These are phyloP conservation scores for Heritiera fomes DNA, from an alignment of 345 rosid species.

Conservation along the genomic window DNA sequence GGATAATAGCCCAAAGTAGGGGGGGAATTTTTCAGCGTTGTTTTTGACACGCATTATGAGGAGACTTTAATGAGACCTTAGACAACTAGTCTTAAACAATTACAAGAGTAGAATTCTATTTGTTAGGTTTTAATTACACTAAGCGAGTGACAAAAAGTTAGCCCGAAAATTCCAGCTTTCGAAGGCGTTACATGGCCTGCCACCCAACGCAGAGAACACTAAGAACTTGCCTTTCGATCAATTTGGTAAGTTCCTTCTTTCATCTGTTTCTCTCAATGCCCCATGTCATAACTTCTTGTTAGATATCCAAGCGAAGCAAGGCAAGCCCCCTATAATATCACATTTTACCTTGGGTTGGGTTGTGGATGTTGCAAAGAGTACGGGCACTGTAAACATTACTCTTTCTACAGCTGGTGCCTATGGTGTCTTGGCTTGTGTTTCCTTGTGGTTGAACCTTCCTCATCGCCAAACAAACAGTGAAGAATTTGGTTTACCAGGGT, in stretches of 20 bases:
- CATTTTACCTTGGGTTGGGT: constrained; percentile 41
- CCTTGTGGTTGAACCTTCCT: constrained; percentile 31
- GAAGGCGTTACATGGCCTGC: constrained; percentile 30
- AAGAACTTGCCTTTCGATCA: constrained; percentile 37
- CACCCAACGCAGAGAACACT: constrained; percentile 38
- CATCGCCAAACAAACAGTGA: constrained; percentile 28
- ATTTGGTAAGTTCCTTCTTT: constrained; percentile 11
- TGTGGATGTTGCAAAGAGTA: constrained; percentile 31
- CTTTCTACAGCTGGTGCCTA: constrained; percentile 44
- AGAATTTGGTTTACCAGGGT: constrained; percentile 41
- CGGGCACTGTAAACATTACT: constrained; percentile 29
- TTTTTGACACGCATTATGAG: too few relatives aligned
- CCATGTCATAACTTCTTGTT: constrained; percentile 34
- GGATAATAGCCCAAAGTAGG: too few relatives aligned
- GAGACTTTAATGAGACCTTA: too few relatives aligned
- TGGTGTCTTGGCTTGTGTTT: not conserved
- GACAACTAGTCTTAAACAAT: too few relatives aligned
- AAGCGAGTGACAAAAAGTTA: too few relatives aligned
- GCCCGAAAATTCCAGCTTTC: too few relatives aligned
- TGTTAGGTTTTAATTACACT: too few relatives aligned
- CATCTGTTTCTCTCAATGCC: constrained; percentile 22
- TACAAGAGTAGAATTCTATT: too few relatives aligned
- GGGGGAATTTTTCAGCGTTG: too few relatives aligned
- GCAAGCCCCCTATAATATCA: constrained; percentile 38
- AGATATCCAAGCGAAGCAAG: constrained; percentile 23